Conservation (phyloP, 2,329 filamentous ascomycete genomes). For the Paraphoma chrysanthemicola region DNA sequence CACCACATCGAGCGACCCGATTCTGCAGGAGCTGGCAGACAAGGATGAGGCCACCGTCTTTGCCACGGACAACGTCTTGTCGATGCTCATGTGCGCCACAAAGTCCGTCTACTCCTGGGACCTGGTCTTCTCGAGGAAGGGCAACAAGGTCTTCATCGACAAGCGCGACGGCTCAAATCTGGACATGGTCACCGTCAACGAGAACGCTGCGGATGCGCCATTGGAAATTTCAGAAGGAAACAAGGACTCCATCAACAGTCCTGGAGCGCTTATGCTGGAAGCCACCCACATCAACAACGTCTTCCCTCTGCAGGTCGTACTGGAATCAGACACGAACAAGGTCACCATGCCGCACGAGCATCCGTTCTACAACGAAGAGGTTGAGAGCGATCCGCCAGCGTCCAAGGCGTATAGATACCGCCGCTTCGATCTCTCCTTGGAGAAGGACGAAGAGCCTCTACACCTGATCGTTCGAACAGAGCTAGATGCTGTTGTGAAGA, state of each 20-base stretch:
- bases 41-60: slow-evolving; percentile 97
- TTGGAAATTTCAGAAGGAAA: slow-evolving; percentile 89
- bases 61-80: slow-evolving; percentile 94
- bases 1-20: slow-evolving; percentile 91
- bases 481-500: slow-evolving; percentile 94
- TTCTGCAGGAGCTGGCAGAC: slow-evolving; percentile 96
- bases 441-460: slow-evolving; percentile 88
- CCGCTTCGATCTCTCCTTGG: slow-evolving; percentile 92
- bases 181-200: slow-evolving; percentile 98
- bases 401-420: slow-evolving; percentile 99
- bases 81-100: slow-evolving; percentile 98
- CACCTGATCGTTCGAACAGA: slow-evolving; percentile 94
- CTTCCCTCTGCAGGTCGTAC: slow-evolving; percentile 94
- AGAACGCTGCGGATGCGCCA: slow-evolving; percentile 95
- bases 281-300: slow-evolving; percentile 99
- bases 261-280: slow-evolving; percentile 90
- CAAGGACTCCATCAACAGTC: slow-evolving; percentile 95
- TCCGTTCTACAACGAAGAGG: slow-evolving; percentile 94
- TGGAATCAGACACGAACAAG: slow-evolving; percentile 80
- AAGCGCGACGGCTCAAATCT: slow-evolving; percentile 95
- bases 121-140: slow-evolving; percentile 89
- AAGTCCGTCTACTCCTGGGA: slow-evolving; percentile 99
- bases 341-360: slow-evolving; percentile 86
- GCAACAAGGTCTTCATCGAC: slow-evolving; percentile 97
- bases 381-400: slow-evolving; percentile 91